Evolutionary conservation across 305 asterid genomes (phyloP).

Genomic region (Solanum hybrid): DNA sequence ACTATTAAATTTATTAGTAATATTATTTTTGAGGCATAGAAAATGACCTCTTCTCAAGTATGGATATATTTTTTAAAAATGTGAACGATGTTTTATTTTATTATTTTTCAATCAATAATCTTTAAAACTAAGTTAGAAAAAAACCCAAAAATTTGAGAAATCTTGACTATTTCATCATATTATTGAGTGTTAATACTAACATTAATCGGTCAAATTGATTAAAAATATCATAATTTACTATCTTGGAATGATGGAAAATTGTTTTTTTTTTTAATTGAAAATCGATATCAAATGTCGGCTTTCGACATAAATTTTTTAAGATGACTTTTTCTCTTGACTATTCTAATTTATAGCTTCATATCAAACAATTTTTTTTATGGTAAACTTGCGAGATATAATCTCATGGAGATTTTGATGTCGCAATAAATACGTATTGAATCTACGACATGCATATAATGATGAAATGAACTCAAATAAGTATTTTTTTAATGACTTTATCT

Average conservation of each 20-base stretch:
- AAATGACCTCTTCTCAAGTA: not conserved
- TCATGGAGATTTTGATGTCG: not conserved
- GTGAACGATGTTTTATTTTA: not conserved
- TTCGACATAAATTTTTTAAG: not conserved
- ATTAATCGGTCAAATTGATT: not conserved
- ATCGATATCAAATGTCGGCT: not conserved
- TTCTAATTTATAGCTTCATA: not conserved
- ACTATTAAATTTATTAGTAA: not conserved
- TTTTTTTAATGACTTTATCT: not conserved
- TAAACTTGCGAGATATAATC: not conserved
- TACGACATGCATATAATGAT: not conserved
- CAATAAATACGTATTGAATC: not conserved
- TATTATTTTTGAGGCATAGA: not conserved
- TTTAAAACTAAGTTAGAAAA: not conserved
- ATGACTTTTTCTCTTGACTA: not conserved
- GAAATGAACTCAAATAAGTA: not conserved
- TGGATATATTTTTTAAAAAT: accelerated
- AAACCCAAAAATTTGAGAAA: not conserved
- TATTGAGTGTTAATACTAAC: not conserved
- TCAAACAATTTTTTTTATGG: not conserved
- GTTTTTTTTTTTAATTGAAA: not conserved
- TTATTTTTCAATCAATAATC: not conserved
- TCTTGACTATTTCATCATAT: not conserved
- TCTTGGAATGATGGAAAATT: not conserved
- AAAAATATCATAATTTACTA: not conserved